Base-by-base conservation (phyloP, 2,329 filamentous ascomycete species). In the Calonectria multiphialidica region DNA sequence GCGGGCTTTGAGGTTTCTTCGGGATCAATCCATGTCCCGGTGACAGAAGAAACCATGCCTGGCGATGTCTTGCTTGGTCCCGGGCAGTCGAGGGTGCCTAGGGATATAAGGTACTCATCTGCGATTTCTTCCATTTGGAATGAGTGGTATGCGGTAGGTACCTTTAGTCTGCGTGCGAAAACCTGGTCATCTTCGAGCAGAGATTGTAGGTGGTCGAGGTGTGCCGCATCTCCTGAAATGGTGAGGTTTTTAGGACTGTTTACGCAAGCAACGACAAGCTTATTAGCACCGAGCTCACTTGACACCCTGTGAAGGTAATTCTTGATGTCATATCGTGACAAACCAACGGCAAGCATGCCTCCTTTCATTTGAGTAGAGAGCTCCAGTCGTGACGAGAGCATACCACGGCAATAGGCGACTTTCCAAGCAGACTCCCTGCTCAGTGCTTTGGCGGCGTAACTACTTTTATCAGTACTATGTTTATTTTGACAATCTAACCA, bases 121-220 rank as follows among this genome's bases (percentile, higher is more conserved):
- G 40, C 37, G 16, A 23, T 61, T 57, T 15, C 57, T 49, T 7
- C 5, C 87, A 89, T 88, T 72, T 87, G 86, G 66, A 85, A 83
- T 0, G 87, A 89, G 74, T 89, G 88, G 47, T 89, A 89, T 1
- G 87, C 86, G 3, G 83, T 84, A 18, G 86, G 83, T 5, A 88
- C 84, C 25, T 83, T 82, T 2, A 88, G 82, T 3, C 66, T 73
- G 3, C 75, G 57, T 10, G 50, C 59, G 44, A 77, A 75, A 5
- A 69, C 44, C 4, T 44, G 28, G 3, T 75, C 68, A 12, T 33
- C 37, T 18, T 73, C 66, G 13, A 66, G 40, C 3, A 64, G 21
- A n/a, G 13, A 13, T 45, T 72, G 62, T 21, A 74, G 44, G 16
- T 40, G 57, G 12, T 74, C 71, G 5, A 76, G 65, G 6, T 62